Base-by-base conservation (phyloP, 192 early-diverging fungal genomes). In the Backusella psychrophila region DNA sequence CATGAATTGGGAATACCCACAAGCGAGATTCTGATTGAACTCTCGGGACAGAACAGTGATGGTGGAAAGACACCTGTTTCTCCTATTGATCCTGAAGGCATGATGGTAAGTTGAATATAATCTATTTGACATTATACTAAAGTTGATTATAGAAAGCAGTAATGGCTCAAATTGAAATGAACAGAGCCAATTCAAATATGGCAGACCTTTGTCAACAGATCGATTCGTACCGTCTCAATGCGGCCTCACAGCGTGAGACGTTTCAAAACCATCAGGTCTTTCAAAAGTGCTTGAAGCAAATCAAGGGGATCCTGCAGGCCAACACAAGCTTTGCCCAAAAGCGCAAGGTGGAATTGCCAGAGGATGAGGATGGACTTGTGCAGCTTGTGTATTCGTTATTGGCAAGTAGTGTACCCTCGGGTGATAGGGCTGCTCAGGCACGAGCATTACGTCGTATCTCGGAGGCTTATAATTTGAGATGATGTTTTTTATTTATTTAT, bases 161-260 rank as follows among this genome's bases (percentile, higher is more conserved):
- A n/a, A 76, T 83, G 74, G 81, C 81, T 26, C 81, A 83, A 42
- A 83, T 83, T 19, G 65, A 83, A 63, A 83, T 83, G 81, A 83
- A 83, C 21, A 75, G 81, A 63, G 81, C 81, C 66, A 83, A 79
- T 21, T 77, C 78, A 31, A 83, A 83, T 21, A 80, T 83, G 76
- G 78, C 78, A 14, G 82, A 83, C 12, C 63, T 83, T 1, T 83
- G 82, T 44, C 78, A 77, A 42, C 78, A 83, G 34, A 83, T 83
- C 33, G 82, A 83, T 69, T 76, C 76, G 1, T 83, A 80, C 31
- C 75, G 82, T 21, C 49, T 80, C 6, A 75, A 73, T 6, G 75
- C 78, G 23, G 78, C 75, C 12, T 75, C 76, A 19, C 78, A 79
- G 33, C 56, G 56, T 3, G 56, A 63, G 26, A 63, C 21, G 1